Evolutionary conservation across 2,329 filamentous ascomycete species (phyloP).

Genomic region (Colletotrichum plurivorum): DNA sequence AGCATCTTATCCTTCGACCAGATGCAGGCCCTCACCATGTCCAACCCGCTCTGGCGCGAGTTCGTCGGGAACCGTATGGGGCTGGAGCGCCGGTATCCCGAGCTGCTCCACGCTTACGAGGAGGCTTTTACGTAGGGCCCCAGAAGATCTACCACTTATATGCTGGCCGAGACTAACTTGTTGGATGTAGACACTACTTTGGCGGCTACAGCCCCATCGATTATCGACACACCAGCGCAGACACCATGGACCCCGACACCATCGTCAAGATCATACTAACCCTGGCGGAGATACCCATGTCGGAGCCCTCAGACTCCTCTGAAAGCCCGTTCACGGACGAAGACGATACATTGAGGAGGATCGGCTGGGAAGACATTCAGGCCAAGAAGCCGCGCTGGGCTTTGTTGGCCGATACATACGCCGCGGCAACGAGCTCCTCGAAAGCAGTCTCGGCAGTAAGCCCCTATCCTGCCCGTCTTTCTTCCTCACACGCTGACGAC

Average conservation of each 20-base stretch:
- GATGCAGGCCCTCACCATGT: conserved; percentile 40
- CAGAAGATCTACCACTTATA: too few relatives aligned
- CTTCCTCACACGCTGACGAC: too few relatives aligned
- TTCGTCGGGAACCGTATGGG: conserved; percentile 42
- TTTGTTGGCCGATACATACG: conserved; percentile 43
- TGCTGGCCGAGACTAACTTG: neutral
- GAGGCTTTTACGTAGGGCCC: conserved; percentile 37
- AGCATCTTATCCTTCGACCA: conserved; percentile 43
- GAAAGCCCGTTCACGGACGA: conserved; percentile 38
- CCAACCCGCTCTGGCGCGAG: conserved; percentile 43
- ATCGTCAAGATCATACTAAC: conserved; percentile 43
- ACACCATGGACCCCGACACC: conserved; percentile 41
- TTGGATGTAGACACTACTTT: conserved; percentile 39
- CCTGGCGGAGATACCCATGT: conserved; percentile 36
- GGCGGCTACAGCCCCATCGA: conserved; percentile 43
- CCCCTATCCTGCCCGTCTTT: too few relatives aligned
- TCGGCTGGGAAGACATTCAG: conserved; percentile 44
- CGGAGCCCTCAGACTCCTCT: conserved; percentile 40
- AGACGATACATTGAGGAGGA: conserved; percentile 38
- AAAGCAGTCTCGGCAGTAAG: conserved; percentile 22
- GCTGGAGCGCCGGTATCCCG: conserved; percentile 43
- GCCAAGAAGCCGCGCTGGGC: conserved; percentile 42
- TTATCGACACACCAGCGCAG: conserved; percentile 40
- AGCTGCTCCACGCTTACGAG: conserved; percentile 43
- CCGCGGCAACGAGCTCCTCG: conserved; percentile 33